Evolutionary conservation across 306 rosid species (phyloP), one percentile per base, ranked within the genome.

Genomic region (Vigna hirtella): DNA sequence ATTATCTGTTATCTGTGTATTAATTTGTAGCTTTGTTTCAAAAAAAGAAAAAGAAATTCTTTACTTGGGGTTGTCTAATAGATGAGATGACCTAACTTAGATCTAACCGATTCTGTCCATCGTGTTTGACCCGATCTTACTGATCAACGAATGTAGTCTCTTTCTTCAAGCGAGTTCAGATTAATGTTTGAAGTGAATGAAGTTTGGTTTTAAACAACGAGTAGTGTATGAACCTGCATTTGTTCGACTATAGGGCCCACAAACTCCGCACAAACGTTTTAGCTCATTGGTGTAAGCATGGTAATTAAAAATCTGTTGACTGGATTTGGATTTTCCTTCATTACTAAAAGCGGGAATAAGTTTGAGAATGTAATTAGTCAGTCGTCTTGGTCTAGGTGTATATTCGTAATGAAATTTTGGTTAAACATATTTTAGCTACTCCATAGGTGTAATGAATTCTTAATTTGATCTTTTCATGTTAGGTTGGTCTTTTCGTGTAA

Each of bases 21-120:
- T 83, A 63, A 79, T 85, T 81, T 88, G 84, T 84, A 79, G 88
- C 82, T 79, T 66, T 74, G 70, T 75, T 74, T 77, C 1, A 47
- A 36, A 30, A 59, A 26, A 52, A 26, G 71, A 62, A 51, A 75
- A 72, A 66, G 51, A 63, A 81, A 51, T 82, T 86, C 66, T 66
- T 56, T 38, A 32, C 79, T 76, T 82, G 87, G 88, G 67, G 83
- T 80, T 86, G 83, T 76, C 69, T 62, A 84, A 79, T 89, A 84
- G 86, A 82, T 90, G 90, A 89, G 87, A 86, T 88, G 86, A 77
- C 86, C 89, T 90, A 88, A 93, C 98, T 85, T 85, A 77, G 85
- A 87, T 89, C 87, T 93, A 86, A 90, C 93, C 66, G 81, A 86
- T 81, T 87, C 81, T 83, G 78, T 82, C 85, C 84, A 86, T 72